Base-by-base conservation (phyloP, 345 rosid genomes). In the Arabis hirsuta region DNA sequence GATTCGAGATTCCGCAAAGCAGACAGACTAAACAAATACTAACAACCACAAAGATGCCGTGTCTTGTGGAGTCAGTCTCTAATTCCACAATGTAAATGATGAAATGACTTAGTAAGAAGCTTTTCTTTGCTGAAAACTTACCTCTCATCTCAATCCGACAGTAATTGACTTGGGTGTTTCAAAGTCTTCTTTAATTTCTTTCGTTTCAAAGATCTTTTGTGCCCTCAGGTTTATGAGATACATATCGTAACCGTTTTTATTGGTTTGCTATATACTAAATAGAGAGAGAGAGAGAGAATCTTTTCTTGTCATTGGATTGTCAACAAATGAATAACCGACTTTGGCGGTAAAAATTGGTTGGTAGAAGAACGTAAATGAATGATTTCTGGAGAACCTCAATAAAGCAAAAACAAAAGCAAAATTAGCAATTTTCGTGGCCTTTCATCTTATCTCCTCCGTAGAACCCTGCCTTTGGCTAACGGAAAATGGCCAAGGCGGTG, bases 401-500 rank as follows among this genome's bases (percentile, higher is more conserved):
- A 55, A 63, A 76, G 60, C 32, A 62, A 54, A 55, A 39, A 27
- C 34, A 39, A 45, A 54, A 69, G 32, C 38, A 54, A 43, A 76
- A 20, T 55, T 55, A 56, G 62, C 55, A 63, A 69, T 31, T 24
- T 32, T 69, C 7, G 54, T 69, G 46, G 43, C 57, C 60, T 69
- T 63, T 69, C 60, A 20, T 22, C 31, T 32, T 44, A 51, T 65
- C 67, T 52, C 55, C 67, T 52, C 55, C 60, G 9, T 6, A 62
- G 62, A 72, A 62, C 71, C 62, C 74, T 59, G 14, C 74, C 78
- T 78, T 78, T 2, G 67, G 79, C 67, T 69, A 55, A 27, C 69
- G 47, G 56, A 73, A 69, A 70, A 90, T 86, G 96, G 82, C 72
- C 80, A 86, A 81, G 91, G 92, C 51, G 87, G 91, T 81, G 84